Percentiles rank a stretch among this genome's conserved stretches.
Conservation (phyloP, 352 stramenopile genomes). For the Pythium scleroteichum region DNA sequence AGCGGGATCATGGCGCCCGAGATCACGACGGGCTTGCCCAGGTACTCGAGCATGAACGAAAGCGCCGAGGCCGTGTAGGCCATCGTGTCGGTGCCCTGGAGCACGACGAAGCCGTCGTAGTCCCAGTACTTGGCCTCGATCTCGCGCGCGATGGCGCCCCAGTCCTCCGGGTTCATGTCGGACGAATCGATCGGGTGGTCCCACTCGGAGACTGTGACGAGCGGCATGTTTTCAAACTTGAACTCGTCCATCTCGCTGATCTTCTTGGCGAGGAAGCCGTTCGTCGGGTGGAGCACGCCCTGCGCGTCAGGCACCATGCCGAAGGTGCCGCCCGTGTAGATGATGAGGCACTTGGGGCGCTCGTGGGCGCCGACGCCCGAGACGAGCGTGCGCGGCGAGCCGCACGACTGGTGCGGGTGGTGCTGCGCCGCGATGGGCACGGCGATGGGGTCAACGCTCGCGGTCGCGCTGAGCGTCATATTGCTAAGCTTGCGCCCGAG, state of each 20-base stretch:
- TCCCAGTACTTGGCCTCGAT: constrained; percentile 95
- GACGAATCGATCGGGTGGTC: constrained; percentile 89
- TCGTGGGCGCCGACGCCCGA: constrained; percentile 27
- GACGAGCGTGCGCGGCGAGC: constrained; percentile 16
- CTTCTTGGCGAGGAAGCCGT: constrained; percentile 88
- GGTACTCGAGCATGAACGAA: constrained; percentile 97
- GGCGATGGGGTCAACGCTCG: constrained; percentile 21
- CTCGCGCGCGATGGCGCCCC: constrained; percentile 90
- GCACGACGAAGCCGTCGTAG: constrained; percentile 97
- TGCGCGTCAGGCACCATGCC: constrained; percentile 83
- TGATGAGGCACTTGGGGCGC: constrained; percentile 73
- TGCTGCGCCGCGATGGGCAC: constrained; percentile 13
- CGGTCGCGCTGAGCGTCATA: constrained; percentile 19
- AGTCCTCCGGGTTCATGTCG: constrained; percentile 90
- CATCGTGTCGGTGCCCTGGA: constrained; percentile 98
- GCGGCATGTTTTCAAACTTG: constrained; percentile 77
- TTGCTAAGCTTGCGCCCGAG: constrained; percentile 18
- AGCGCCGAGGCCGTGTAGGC: constrained; percentile 95
- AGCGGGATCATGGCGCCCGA: constrained; percentile 96
- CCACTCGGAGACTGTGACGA: constrained; percentile 78
- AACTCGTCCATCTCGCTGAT: constrained; percentile 89
- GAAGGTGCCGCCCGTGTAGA: constrained; percentile 93
- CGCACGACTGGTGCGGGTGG: constrained; percentile 3
- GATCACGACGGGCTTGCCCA: constrained; percentile 95
- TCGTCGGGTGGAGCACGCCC: constrained; percentile 81